Evolutionary conservation across 2,329 filamentous ascomycete genomes (phyloP).

Genomic region (Neonectria coccinea): DNA sequence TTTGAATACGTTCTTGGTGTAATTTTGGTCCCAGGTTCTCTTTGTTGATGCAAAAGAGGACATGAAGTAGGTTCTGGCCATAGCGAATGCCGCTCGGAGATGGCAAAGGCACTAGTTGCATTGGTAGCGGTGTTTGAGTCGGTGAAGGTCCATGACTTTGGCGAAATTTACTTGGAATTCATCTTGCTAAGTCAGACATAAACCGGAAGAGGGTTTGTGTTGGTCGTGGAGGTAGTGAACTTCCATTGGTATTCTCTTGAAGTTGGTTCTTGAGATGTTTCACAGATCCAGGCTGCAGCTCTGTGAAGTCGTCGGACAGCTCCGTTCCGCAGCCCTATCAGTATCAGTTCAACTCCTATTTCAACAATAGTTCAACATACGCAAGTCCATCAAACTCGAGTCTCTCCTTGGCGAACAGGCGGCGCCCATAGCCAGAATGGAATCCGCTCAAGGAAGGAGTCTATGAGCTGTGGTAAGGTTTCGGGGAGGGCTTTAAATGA

Average conservation of each 20-base stretch:
- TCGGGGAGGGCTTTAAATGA: background rate
- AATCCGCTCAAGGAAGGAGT: background rate
- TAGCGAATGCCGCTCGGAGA: background rate
- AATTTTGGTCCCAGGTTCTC: background rate
- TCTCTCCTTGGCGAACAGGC: background rate
- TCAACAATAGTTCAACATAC: background rate
- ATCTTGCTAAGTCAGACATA: background rate
- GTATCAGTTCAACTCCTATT: background rate
- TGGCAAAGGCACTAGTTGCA: background rate
- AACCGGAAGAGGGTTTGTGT: background rate
- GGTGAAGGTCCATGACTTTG: background rate
- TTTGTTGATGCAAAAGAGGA: constrained; percentile 3
- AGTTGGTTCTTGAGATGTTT: background rate
- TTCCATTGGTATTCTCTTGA: background rate
- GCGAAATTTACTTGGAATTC: background rate
- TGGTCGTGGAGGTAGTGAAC: background rate
- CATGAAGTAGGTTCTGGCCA: background rate
- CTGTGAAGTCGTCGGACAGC: background rate
- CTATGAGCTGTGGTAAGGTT: background rate
- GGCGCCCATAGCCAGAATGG: background rate
- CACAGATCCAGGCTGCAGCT: background rate
- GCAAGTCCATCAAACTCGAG: background rate
- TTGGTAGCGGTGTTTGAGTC: no score
- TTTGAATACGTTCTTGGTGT: background rate
- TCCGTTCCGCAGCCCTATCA: background rate